These are phyloP conservation scores for Pythium utonaiense DNA, from an alignment of 352 stramenopile species.

Conservation along the genomic window DNA sequence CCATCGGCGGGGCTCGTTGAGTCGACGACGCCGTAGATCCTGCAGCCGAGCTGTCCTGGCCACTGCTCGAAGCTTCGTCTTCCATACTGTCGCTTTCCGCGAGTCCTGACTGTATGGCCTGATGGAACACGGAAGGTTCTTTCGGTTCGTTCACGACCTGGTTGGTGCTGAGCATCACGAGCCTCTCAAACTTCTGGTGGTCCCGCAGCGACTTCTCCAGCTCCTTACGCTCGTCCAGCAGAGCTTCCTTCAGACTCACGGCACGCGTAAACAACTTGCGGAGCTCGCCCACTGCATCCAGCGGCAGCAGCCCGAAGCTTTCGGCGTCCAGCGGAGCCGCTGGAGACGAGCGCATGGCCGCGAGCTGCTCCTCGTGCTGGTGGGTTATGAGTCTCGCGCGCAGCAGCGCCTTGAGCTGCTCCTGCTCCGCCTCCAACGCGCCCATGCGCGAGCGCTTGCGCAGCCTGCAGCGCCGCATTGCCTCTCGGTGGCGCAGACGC, in stretches of 20 bases:
- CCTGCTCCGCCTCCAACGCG: conserved; percentile 15
- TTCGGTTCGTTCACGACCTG: conserved; percentile 22
- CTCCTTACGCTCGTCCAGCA: conserved; percentile 18
- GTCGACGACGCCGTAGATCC: neutral
- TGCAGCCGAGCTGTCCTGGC: neutral
- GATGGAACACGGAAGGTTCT: neutral
- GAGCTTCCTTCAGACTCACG: conserved; percentile 20
- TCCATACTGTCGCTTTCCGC: conserved; percentile 16
- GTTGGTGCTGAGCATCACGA: conserved; percentile 14
- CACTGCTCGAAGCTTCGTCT: conserved; percentile 14
- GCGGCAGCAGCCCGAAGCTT: neutral
- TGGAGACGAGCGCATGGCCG: neutral
- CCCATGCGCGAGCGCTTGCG: conserved; percentile 25
- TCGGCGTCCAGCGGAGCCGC: neutral
- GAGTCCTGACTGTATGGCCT: neutral
- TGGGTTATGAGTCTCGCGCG: conserved; percentile 6
- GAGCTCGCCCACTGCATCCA: conserved; percentile 6
- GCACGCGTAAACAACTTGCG: conserved; percentile 11
- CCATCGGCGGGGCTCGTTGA: neutral
- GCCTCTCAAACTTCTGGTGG: conserved; percentile 19
- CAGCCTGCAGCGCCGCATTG: conserved; percentile 25
- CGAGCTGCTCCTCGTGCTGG: conserved; percentile 4
- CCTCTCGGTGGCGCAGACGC: conserved; percentile 20
- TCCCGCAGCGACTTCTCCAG: conserved; percentile 13
- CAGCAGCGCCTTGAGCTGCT: conserved; percentile 11